A percentile compares a stretch with the other conserved stretches of the same genome.
Conservation (phyloP, 495 filamentous ascomycete species). For the Halenospora varia region DNA sequence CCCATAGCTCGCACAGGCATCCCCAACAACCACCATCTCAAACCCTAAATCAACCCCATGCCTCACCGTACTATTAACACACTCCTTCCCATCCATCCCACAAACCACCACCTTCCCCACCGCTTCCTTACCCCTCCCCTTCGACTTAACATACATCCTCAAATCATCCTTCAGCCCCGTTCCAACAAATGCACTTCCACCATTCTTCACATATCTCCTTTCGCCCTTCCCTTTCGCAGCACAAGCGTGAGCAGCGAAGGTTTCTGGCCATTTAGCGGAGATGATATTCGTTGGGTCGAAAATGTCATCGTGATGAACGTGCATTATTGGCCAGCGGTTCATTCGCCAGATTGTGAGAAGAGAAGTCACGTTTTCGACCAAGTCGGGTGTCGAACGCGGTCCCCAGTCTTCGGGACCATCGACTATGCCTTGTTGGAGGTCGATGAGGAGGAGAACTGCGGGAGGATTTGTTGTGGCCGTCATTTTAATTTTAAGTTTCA, state of each 20-base stretch:
- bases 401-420: conserved; percentile 8
- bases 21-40: conserved; percentile 14
- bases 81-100: conserved; percentile 19
- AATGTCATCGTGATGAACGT: conserved; percentile 20
- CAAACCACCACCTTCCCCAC: conserved; percentile 12
- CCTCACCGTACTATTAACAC: conserved; percentile 15
- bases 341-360: conserved; percentile 12
- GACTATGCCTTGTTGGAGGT: conserved; percentile 14
- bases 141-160: neutral
- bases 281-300: conserved; percentile 6
- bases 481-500: no score
- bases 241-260: conserved; percentile 8
- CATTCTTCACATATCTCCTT: conserved; percentile 13
- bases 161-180: conserved; percentile 4
- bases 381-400: conserved; percentile 14
- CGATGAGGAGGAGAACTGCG: conserved; percentile 15
- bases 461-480: neutral
- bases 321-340: conserved; percentile 11
- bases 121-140: neutral
- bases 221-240: conserved; percentile 5
- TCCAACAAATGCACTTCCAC: conserved; percentile 12
- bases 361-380: conserved; percentile 9
- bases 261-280: conserved; percentile 4
- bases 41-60: conserved; percentile 17
- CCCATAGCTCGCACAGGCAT: conserved; percentile 17